Evolutionary conservation across 106 monocot species (phyloP), one percentile per base, ranked within the genome.

Genomic region (Amphibolis antarctica): DNA sequence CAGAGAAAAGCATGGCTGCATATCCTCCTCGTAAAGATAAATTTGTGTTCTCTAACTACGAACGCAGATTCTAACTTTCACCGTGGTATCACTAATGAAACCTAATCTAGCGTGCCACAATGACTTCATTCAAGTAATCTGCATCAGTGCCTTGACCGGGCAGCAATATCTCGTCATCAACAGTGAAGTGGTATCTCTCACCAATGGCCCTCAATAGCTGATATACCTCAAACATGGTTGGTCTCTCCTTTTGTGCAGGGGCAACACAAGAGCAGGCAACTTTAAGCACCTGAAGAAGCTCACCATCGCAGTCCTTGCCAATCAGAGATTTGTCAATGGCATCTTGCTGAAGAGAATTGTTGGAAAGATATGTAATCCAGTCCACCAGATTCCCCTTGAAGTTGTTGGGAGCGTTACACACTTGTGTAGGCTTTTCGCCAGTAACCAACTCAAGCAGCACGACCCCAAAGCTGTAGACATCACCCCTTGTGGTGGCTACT

Each of bases 171-270:
- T 86, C 86, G 52, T 86, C 80, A 19, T 76, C 80, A 15, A 62
- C 24, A 18, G 64, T 75, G 61, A 88, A 88, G 62, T 92, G 77
- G 28, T 88, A 88, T 22, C 20, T 74, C 75, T 88, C 92, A 6
- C 85, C 85, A 47, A 92, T 80, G 29, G 85, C 87, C 76, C 82
- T 82, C 20, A 92, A 46, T 52, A 92, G 61, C 60, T 92, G 92
- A 73, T 76, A 85, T 6, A 92, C 88, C 76, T 88, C 92, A 54
- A 82, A 92, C 92, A 92, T 84, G 3, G 82, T 78, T 0, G 92
- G 92, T 71, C 92, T 84, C 78, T 88, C 88, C 66, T 88, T 92
- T 0, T 82, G 80, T 14, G 65, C 70, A 29, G 82, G 69, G 9
- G 76, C 49, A 74, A 85, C 88, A 76, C 92, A 88, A 1, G 73